Evolutionary conservation across 257 asterid genomes (phyloP), one percentile per base, ranked within the genome.

Genomic region (Plantago major): DNA sequence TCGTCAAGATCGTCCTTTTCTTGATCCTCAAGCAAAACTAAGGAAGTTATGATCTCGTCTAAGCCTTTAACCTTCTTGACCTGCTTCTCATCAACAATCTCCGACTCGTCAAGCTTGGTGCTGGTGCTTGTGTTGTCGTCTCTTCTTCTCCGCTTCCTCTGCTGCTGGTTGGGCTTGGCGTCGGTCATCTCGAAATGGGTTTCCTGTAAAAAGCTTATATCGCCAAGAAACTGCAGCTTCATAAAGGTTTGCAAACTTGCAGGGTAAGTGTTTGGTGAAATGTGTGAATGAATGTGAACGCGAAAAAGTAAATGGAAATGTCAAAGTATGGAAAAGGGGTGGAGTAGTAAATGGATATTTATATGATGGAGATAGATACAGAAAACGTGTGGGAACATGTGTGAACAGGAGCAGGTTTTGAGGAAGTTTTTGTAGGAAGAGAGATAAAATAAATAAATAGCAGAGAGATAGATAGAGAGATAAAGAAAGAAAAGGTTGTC

Each of bases 1-100:
- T 78, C 85, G 0, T 73, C 81, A 3, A 71, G 64, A 30, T 86
- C 96, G 57, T 51, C 11, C 79, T 83, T 85, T 50, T 83, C 96
- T 60, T 83, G 96, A 52, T 89, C 95, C 13, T 93, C 99, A 54
- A 87, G 85, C 56, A 89, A 72, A 47, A 76, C 64, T 76, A 89
- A 63, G 9, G 96, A 85, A 3, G 96, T 81, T 11, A 93, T 76
- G 60, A 93, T 89, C 83, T 89, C 92, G 63, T 75, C 81, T 71
- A 93, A 47, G 51, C 80, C 97, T 58, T 82, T 90, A 0, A 95
- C 85, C 79, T 85, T 93, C 60, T 52, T 52, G 6, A 69, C 83
- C 64, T 71, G 85, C 67, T 81, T 76, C n/a, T 69, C 70, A 11
- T 63, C 74, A 28, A 63, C 74, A 28, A 63, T 47, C n/a, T 69